phyloP scores from a whole-genome alignment of 129 eudicot genomes.

The Artemisia argyi region DNA sequence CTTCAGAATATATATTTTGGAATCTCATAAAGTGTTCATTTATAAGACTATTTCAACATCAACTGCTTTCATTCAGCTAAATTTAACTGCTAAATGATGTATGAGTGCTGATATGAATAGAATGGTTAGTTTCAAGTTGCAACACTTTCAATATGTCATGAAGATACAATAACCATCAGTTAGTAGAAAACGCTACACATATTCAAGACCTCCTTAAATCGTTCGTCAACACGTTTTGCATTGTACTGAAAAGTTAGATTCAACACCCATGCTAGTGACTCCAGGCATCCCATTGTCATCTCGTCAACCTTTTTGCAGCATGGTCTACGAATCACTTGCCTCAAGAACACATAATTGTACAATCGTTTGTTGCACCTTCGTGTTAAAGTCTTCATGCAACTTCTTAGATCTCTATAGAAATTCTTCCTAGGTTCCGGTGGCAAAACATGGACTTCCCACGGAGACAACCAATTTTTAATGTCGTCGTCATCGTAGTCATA shows the following conservation, averaged over 20 bases:
- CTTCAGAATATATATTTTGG: neutral
- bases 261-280: constrained; percentile 31
- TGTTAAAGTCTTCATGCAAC: constrained; percentile 28
- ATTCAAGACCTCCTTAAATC: constrained; percentile 4
- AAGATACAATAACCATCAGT: neutral
- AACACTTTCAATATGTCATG: neutral
- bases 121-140: neutral
- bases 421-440: constrained; percentile 24
- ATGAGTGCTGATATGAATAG: neutral
- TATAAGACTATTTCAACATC: neutral
- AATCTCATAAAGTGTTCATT: constrained; percentile 9
- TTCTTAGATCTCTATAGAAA: constrained; percentile 24
- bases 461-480: constrained; percentile 12
- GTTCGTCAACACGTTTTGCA: constrained; percentile 10
- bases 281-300: constrained; percentile 29
- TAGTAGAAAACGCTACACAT: neutral
- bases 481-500: constrained; percentile 7
- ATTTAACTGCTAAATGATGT: neutral
- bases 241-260: neutral
- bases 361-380: constrained; percentile 24
- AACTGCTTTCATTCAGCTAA: neutral
- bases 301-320: constrained; percentile 24
- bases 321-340: constrained; percentile 12
- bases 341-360: constrained; percentile 10
- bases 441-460: constrained; percentile 25